Evolutionary conservation across 495 filamentous ascomycete genomes (phyloP).

Genomic region (Annulohypoxylon bovei): DNA sequence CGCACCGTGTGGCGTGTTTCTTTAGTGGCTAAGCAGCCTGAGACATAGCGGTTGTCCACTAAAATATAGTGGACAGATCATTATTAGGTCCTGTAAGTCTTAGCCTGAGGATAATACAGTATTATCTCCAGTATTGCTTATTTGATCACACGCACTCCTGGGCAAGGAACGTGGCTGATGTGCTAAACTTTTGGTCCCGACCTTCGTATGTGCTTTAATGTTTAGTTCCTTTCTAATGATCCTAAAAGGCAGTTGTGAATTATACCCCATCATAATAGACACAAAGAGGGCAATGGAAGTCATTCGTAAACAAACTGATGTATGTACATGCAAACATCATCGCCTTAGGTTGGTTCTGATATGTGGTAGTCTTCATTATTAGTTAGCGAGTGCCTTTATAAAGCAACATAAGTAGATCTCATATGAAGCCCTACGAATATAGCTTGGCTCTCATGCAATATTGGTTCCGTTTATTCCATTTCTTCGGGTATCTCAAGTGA

Average conservation of each 20-base stretch:
- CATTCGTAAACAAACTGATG: not conserved
- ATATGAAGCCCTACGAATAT: not conserved
- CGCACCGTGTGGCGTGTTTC: too few species aligned
- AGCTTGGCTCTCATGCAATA: not conserved
- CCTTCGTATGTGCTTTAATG: too few species aligned
- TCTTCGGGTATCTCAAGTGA: slow-evolving; percentile 31
- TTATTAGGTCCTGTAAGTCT: too few species aligned
- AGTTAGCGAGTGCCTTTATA: not conserved
- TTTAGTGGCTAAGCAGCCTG: too few species aligned
- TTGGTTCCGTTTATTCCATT: slow-evolving; percentile 10
- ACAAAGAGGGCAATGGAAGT: not conserved
- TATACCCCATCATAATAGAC: not conserved
- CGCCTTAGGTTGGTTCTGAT: not conserved
- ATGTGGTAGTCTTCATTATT: not conserved
- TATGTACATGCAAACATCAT: not conserved
- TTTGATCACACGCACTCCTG: too few species aligned
- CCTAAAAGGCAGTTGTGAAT: not conserved
- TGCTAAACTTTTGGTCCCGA: too few species aligned
- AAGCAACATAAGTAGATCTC: not conserved
- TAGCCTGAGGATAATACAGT: too few species aligned
- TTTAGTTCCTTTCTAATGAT: too few species aligned
- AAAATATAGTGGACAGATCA: too few species aligned
- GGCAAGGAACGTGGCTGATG: too few species aligned
- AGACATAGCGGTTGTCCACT: too few species aligned
- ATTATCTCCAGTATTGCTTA: too few species aligned